phyloP scores from a whole-genome alignment of 1,284 basidiomycete genomes.

The Marasmius tenuissimus region DNA sequence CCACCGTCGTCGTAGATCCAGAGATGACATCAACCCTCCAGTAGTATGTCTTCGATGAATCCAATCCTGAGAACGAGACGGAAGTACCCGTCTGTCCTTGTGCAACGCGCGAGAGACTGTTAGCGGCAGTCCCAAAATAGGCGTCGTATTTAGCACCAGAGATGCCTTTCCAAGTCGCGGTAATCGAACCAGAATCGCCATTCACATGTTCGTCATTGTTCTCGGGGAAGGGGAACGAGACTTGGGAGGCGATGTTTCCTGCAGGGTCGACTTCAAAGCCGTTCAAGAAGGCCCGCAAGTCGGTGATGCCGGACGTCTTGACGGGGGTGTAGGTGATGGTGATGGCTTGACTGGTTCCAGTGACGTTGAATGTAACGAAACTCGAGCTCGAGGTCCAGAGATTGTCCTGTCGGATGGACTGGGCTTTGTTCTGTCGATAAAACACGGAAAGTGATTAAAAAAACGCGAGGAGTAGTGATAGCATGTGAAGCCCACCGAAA shows the following conservation, averaged over 20 bases:
- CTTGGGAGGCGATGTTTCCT: not conserved
- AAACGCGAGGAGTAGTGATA: not conserved
- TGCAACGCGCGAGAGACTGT: not conserved
- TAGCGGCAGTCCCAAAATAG: not conserved
- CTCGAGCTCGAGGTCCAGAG: slow-evolving; percentile 1
- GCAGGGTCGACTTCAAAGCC: slow-evolving; percentile 6
- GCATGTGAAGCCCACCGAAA: not conserved
- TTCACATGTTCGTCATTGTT: slow-evolving; percentile 1
- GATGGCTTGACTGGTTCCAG: not conserved
- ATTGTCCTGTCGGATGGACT: slow-evolving; percentile 6
- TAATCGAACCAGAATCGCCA: not conserved
- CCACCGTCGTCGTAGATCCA: not conserved
- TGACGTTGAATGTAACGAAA: slow-evolving; percentile 7
- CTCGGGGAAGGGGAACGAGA: not conserved
- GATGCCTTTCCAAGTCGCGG: not conserved
- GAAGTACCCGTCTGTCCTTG: not conserved
- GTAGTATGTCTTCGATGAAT: not conserved
- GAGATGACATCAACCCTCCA: slow-evolving; percentile 6
- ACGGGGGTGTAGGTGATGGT: slow-evolving; percentile 3
- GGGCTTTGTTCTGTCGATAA: not conserved
- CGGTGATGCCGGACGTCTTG: not conserved
- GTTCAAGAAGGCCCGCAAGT: slow-evolving; percentile 7
- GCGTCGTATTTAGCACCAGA: slow-evolving; percentile 1
- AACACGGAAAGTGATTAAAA: not conserved
- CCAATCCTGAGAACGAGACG: not conserved